Evolutionary conservation across 768 basidiomycete species (phyloP).

Genomic region (Leccinellum rugosiceps): DNA sequence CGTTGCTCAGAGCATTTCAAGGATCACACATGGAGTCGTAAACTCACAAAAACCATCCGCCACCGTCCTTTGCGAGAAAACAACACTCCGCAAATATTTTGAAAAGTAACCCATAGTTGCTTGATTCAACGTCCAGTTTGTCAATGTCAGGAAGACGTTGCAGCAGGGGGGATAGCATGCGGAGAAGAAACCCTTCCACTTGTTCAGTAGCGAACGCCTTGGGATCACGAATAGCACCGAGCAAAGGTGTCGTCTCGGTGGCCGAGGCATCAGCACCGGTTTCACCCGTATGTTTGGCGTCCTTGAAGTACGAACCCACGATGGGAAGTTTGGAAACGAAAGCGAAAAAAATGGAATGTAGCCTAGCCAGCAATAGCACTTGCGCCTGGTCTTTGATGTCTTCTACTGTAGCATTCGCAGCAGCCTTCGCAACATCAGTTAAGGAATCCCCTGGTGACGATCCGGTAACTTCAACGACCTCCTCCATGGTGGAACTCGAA

Average conservation of each 20-base stretch:
- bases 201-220: constrained; percentile 19
- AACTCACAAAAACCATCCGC: constrained; percentile 23
- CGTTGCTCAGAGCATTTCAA: not conserved
- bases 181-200: constrained; percentile 16
- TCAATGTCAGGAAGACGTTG: constrained; percentile 19
- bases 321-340: constrained; percentile 21
- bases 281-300: constrained; percentile 1
- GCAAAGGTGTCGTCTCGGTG: constrained; percentile 26
- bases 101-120: constrained; percentile 5
- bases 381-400: constrained; percentile 5
- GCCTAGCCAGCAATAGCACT: constrained; percentile 4
- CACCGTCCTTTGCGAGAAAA: constrained; percentile 21
- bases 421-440: not conserved
- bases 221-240: constrained; percentile 22
- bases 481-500: not conserved
- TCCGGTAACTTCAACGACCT: not conserved
- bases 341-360: constrained; percentile 9
- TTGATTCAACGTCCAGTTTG: constrained; percentile 12
- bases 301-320: constrained; percentile 20
- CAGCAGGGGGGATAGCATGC: constrained; percentile 12
- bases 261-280: not conserved
- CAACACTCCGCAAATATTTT: constrained; percentile 16
- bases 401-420: not conserved
- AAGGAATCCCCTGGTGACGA: not conserved
- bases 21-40: not conserved